Percentiles rank a stretch among this genome's conserved stretches.
These are phyloP conservation scores for Eucalyptus curtisii DNA, from an alignment of 345 rosid genomes.

Conservation along the genomic window DNA sequence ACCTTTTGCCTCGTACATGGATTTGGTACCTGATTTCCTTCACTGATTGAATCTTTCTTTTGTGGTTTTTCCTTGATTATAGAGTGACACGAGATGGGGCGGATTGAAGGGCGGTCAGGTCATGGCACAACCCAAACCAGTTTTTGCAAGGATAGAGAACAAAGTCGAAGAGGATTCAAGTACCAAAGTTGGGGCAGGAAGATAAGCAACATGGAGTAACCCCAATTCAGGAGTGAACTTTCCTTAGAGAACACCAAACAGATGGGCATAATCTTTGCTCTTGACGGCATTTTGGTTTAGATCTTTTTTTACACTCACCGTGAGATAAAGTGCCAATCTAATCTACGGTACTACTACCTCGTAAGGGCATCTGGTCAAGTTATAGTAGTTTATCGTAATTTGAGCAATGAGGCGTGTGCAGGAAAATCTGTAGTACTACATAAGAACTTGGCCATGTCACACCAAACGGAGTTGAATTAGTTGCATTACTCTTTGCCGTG, in stretches of 20 bases:
- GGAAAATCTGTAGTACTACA: neutral
- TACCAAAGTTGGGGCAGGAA: neutral
- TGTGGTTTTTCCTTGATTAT: neutral
- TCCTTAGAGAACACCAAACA: neutral
- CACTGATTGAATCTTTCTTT: neutral
- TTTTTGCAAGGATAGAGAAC: constrained; percentile 68
- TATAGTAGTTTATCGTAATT: neutral
- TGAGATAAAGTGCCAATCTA: neutral
- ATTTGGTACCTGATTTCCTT: neutral
- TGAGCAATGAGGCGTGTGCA: neutral
- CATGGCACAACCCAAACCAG: constrained; percentile 78
- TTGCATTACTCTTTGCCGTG: neutral
- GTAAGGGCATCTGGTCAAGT: neutral
- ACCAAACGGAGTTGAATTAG: neutral
- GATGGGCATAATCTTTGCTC: neutral
- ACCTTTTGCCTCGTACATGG: too few relatives aligned
- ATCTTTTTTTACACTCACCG: neutral
- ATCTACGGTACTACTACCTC: neutral
- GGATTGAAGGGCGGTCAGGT: constrained; percentile 75
- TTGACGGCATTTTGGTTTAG: neutral
- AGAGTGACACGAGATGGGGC: constrained; percentile 85
- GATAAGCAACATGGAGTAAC: neutral
- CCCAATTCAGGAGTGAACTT: neutral
- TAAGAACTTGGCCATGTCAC: neutral
- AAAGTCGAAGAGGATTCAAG: constrained; percentile 7